These are phyloP conservation scores for Lyophyllum decastes DNA, from an alignment of 768 basidiomycete genomes.

Conservation along the genomic window DNA sequence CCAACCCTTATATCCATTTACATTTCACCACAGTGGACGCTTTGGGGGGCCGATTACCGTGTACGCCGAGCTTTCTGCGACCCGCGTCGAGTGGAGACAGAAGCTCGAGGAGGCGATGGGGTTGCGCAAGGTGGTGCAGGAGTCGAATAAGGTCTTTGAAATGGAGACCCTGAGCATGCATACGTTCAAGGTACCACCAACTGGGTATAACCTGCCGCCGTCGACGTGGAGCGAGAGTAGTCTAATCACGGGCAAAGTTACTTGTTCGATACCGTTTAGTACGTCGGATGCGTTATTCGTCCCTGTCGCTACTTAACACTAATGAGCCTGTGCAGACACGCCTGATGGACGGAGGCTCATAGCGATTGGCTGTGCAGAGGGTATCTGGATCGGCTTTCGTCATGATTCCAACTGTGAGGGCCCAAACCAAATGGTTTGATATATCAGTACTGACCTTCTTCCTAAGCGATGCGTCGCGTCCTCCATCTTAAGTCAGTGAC, in stretches of 20 bases:
- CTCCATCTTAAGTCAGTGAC: constrained; percentile 91
- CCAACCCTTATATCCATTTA: constrained; percentile 80
- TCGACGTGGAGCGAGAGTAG: constrained; percentile 72
- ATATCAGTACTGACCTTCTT: constrained; percentile 31
- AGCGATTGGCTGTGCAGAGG: constrained; percentile 89
- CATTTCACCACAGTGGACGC: constrained; percentile 85
- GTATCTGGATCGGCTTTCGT: constrained; percentile 93
- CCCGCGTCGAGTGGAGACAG: constrained; percentile 83
- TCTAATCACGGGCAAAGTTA: constrained; percentile 80
- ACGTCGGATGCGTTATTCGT: constrained; percentile 30
- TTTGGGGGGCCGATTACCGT: constrained; percentile 81
- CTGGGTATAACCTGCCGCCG: constrained; percentile 43
- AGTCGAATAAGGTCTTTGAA: constrained; percentile 95
- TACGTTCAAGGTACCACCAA: constrained; percentile 77
- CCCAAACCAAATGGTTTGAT: background rate
- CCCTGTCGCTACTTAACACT: background rate
- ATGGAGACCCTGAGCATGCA: constrained; percentile 86
- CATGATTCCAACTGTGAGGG: constrained; percentile 82
- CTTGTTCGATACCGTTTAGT: constrained; percentile 94
- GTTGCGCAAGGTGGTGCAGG: constrained; percentile 83
- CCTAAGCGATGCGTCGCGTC: constrained; percentile 83
- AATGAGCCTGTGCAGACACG: constrained; percentile 58
- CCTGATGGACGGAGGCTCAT: constrained; percentile 80
- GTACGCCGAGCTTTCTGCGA: constrained; percentile 75
- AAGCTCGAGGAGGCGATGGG: constrained; percentile 91